Evolutionary conservation across 345 rosid genomes (phyloP).

Genomic region (Heritiera fomes): DNA sequence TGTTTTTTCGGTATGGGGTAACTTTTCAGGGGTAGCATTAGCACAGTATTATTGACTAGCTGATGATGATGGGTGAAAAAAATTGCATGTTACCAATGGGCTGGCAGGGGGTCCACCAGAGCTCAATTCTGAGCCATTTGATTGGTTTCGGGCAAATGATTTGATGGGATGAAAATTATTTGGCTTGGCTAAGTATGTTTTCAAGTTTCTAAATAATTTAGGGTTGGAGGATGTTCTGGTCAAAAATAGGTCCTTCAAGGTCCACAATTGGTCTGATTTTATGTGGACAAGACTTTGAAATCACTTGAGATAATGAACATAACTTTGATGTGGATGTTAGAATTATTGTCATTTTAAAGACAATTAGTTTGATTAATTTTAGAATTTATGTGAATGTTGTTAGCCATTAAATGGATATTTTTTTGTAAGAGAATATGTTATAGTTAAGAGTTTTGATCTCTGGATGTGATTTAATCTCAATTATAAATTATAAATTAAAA

Average conservation of each 20-base stretch:
- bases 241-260: neutral
- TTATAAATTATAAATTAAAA: no score
- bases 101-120: neutral
- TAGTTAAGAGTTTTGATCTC: no score
- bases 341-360: no score
- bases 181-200: neutral
- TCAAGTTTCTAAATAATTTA: neutral
- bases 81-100: neutral
- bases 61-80: neutral
- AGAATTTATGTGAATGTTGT: no score
- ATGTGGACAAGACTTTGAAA: neutral
- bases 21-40: neutral
- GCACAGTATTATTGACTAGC: no score
- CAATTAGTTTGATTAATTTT: no score
- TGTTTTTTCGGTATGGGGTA: neutral
- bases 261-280: no score
- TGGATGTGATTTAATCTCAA: no score
- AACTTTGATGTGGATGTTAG: no score
- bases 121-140: constrained; percentile 20
- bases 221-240: neutral
- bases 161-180: constrained; percentile 14
- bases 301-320: neutral
- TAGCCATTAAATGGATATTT: no score
- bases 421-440: no score
- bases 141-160: constrained; percentile 14